Conservation (phyloP, 2,329 filamentous ascomycete genomes). For the Clarireedia sp. region DNA sequence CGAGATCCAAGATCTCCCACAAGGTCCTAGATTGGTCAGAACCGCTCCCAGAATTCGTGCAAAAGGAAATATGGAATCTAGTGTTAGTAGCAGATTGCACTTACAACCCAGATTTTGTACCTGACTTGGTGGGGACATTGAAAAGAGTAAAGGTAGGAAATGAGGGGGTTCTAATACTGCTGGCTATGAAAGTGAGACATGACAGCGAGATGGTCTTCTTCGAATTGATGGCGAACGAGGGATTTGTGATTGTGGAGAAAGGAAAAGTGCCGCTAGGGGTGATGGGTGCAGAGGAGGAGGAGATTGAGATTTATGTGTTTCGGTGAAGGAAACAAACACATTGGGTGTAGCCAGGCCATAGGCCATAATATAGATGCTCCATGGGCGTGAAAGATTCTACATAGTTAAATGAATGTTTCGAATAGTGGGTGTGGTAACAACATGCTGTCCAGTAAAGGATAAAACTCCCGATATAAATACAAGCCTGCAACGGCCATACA, state of each 20-base stretch:
- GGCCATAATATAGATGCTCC: too few relatives aligned
- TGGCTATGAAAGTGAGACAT: conserved; percentile 62
- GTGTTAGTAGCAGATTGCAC: conserved; percentile 64
- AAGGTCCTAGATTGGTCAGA: conserved; percentile 57
- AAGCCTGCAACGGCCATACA: too few relatives aligned
- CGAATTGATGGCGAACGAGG: conserved; percentile 42
- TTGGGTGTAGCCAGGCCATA: too few relatives aligned
- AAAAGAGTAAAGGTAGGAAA: conserved; percentile 19
- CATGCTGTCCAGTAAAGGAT: too few relatives aligned
- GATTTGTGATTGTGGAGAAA: conserved; percentile 17
- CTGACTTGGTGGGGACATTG: conserved; percentile 53
- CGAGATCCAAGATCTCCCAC: conserved; percentile 33
- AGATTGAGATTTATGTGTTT: conserved; percentile 27
- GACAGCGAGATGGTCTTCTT: conserved; percentile 60
- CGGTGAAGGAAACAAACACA: neutral
- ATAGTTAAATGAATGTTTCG: too few relatives aligned
- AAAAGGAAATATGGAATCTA: conserved; percentile 41
- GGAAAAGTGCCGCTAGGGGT: conserved; percentile 16
- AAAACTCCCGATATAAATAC: too few relatives aligned
- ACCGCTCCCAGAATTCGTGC: conserved; percentile 31
- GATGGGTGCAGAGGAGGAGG: conserved; percentile 21
- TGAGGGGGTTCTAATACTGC: conserved; percentile 33
- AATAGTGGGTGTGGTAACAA: too few relatives aligned
- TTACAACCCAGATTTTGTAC: conserved; percentile 62
- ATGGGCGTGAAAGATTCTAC: too few relatives aligned